Evolutionary conservation across 805 yeast species (phyloP).

Genomic region (Zygoascus biomembranicola): DNA sequence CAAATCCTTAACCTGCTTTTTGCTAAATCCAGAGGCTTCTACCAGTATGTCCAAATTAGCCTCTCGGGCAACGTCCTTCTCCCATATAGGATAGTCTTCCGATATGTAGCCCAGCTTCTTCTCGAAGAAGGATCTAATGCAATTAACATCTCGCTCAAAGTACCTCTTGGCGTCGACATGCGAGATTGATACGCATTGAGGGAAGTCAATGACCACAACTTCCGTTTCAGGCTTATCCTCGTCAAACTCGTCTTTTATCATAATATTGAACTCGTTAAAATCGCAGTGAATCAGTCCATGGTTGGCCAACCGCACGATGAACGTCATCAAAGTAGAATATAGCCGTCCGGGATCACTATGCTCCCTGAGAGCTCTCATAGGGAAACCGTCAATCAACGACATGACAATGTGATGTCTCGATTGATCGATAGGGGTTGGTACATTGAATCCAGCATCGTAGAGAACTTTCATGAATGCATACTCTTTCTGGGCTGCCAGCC

Average conservation of each 20-base stretch:
- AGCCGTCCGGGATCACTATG: slow-evolving; percentile 63
- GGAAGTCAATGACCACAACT: slow-evolving; percentile 93
- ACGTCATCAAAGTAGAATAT: slow-evolving; percentile 79
- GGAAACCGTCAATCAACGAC: slow-evolving; percentile 85
- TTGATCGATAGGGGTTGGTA: slow-evolving; percentile 82
- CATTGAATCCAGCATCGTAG: slow-evolving; percentile 66
- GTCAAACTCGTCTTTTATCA: slow-evolving; percentile 50
- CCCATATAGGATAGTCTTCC: slow-evolving; percentile 72
- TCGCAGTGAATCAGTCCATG: slow-evolving; percentile 95
- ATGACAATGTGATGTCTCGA: slow-evolving; percentile 89
- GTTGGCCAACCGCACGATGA: slow-evolving; percentile 74
- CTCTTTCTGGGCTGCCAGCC: slow-evolving; percentile 88
- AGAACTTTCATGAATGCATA: slow-evolving; percentile 78
- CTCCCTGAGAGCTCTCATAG: slow-evolving; percentile 74
- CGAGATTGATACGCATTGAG: slow-evolving; percentile 91
- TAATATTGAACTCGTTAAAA: slow-evolving; percentile 92
- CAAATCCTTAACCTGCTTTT: slow-evolving; percentile 53
- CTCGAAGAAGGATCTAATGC: slow-evolving; percentile 75
- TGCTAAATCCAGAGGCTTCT: slow-evolving; percentile 80
- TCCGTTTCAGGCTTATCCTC: slow-evolving; percentile 41
- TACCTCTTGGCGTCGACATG: slow-evolving; percentile 83
- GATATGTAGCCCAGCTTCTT: slow-evolving; percentile 73
- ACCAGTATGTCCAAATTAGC: slow-evolving; percentile 76
- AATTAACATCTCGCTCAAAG: slow-evolving; percentile 88
- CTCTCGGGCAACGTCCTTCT: slow-evolving; percentile 61